Evolutionary conservation across 192 early-diverging fungal species (phyloP), one percentile per base, ranked within the genome.

Genomic region (Coemansia sp.): DNA sequence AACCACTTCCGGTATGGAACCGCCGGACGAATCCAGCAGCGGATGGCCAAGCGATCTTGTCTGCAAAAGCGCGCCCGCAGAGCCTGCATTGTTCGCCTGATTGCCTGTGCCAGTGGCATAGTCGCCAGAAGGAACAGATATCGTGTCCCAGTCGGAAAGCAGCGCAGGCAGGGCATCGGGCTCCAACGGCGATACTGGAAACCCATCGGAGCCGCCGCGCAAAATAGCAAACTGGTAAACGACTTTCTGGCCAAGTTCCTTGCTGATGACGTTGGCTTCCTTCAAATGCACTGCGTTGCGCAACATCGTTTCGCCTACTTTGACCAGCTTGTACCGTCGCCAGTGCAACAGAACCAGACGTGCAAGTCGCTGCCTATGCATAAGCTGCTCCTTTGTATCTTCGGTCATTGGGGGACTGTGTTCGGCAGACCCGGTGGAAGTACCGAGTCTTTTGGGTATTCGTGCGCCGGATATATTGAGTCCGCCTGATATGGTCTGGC

Each of bases 231-330:
- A 90, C 67, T 96, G 94, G 77, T 93, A 97, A 3, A 91, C 70
- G 4, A 92, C 90, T 32, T 91, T 76, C 48, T 91, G 93, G 7
- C 76, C 80, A n/a, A 96, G 79, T 71, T 97, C 95, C 54, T 87
- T 86, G 67, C 90, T 84, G 31, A 93, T 93, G 14, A 96, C 85
- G 64, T 96, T 97, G 48, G 94, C 95, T 67, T 96, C 92, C 72
- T 96, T 96, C 50, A 97, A 68, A 28, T 89, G 69, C 6, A 87
- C 78, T 0, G 88, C 88, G 63, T 90, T 89, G 11, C 83, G 86
- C 54, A 92, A 69, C 66, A 92, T 88, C 5, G 77, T 76, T 54
- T 90, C 87, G 12, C 88, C 88, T 62, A 91, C 86, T 18, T 73
- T 72, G 8, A 90, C 85, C 29, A 79, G 76, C 51, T 87, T 81